Evolutionary conservation across 148 eudicot species (phyloP).

Genomic region (Amaranthus palmeri): DNA sequence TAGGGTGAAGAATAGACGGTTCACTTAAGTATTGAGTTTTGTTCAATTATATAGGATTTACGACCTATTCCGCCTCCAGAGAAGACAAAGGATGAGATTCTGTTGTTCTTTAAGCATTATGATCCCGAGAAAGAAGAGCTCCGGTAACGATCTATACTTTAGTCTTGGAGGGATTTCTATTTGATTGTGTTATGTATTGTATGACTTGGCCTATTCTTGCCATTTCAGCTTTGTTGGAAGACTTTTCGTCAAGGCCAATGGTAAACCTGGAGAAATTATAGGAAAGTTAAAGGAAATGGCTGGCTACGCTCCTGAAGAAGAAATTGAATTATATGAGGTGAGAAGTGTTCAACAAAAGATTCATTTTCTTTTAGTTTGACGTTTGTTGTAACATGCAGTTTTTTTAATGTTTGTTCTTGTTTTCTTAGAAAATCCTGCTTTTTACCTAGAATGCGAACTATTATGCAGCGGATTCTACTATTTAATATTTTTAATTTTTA

Average conservation of each 20-base stretch:
- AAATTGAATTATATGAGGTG: conserved; percentile 69
- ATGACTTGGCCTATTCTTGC: not conserved
- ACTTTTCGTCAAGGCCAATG: conserved; percentile 55
- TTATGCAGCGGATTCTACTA: too few relatives aligned
- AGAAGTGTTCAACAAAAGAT: conserved; percentile 1
- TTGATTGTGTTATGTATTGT: not conserved
- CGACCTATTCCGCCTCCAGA: conserved; percentile 66
- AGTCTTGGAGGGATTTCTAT: not conserved
- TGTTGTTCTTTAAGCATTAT: conserved; percentile 78
- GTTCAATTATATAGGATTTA: conserved; percentile 40
- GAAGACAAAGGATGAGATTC: conserved; percentile 70
- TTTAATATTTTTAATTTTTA: too few relatives aligned
- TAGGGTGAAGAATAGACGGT: not conserved
- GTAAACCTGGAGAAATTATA: conserved; percentile 54
- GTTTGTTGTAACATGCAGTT: not conserved
- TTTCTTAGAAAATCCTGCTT: not conserved
- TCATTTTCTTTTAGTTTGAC: not conserved
- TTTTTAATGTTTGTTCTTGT: not conserved
- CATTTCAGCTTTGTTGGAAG: conserved; percentile 56
- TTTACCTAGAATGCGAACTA: not conserved
- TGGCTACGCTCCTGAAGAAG: conserved; percentile 55
- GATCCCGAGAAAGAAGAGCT: conserved; percentile 80
- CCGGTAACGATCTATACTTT: conserved; percentile 32
- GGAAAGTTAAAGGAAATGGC: conserved; percentile 60
- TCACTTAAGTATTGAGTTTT: not conserved